Conservation (phyloP, 148 eudicot species). For the Rhododendron williamsianum region DNA sequence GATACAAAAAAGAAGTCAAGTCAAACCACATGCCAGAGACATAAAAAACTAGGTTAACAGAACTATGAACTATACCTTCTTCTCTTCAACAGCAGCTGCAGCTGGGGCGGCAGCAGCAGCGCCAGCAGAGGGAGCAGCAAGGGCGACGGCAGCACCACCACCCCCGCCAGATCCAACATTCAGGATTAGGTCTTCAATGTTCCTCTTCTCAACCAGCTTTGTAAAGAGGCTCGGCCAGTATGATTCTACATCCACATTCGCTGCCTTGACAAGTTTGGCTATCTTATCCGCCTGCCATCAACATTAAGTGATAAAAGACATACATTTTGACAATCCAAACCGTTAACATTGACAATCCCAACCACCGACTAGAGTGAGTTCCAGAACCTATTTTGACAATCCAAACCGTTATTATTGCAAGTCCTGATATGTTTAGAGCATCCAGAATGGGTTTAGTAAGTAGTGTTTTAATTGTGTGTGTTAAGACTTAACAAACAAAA, state of each 20-base stretch:
- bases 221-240: slow-evolving; percentile 69
- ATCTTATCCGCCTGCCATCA: slow-evolving; percentile 55
- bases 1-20: not conserved
- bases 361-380: not conserved
- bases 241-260: slow-evolving; percentile 40
- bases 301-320: not conserved
- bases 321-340: not conserved
- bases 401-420: not conserved
- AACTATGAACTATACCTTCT: slow-evolving; percentile 25
- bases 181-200: slow-evolving; percentile 50
- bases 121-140: slow-evolving; percentile 32
- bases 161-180: slow-evolving; percentile 64
- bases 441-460: no score
- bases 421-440: not conserved
- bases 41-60: not conserved
- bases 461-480: no score
- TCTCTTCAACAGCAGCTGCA: slow-evolving; percentile 55
- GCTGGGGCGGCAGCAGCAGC: slow-evolving; percentile 42
- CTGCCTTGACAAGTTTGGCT: slow-evolving; percentile 36
- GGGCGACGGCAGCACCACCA: slow-evolving; percentile 29
- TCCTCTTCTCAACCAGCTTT: slow-evolving; percentile 55
- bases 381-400: not conserved
- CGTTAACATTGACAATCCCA: no score
- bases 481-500: no score
- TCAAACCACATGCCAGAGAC: not conserved